A percentile compares a stretch with the other conserved stretches of the same genome.
phyloP scores from a whole-genome alignment of 1,139 yeast species.

The Blastobotrys malaysiensis region DNA sequence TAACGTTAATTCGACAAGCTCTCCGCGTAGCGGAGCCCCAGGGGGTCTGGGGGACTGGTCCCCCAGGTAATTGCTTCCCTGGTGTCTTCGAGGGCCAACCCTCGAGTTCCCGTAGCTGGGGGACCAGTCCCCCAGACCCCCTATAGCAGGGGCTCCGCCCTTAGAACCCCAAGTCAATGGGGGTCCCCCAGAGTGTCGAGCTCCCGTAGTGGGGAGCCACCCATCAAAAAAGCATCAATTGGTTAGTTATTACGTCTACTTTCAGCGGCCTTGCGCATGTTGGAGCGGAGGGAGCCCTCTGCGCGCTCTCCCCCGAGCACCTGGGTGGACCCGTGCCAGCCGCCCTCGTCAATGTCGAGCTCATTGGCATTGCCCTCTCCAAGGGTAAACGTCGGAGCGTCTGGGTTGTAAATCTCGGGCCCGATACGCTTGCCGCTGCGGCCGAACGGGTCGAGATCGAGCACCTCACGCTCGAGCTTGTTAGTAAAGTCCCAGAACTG shows the following conservation, averaged over 20 bases:
- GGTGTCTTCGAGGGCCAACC: not conserved
- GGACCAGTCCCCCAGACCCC: not conserved
- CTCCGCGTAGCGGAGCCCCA: no score
- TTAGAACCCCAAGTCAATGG: not conserved
- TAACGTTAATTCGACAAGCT: no score
- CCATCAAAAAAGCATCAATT: no score
- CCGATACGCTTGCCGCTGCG: conserved; percentile 18
- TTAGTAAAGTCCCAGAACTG: conserved; percentile 36
- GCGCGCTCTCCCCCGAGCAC: conserved; percentile 17
- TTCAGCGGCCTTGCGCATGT: conserved; percentile 3
- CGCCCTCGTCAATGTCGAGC: conserved; percentile 26
- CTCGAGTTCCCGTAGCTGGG: not conserved
- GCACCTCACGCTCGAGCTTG: conserved; percentile 33
- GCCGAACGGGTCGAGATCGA: conserved; percentile 32
- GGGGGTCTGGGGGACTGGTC: no score
- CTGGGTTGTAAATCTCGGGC: conserved; percentile 24
- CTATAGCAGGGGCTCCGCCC: not conserved
- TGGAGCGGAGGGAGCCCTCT: conserved; percentile 6
- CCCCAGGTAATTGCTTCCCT: no score
- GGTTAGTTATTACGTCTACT: not conserved
- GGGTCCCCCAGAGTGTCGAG: no score
- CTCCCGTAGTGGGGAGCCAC: no score
- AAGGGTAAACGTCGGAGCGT: conserved; percentile 10
- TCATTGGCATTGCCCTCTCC: conserved; percentile 19
- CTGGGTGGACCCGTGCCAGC: conserved; percentile 26